These are phyloP conservation scores for Poa annua DNA, from an alignment of 176 grass and related monocot genomes.

Conservation along the genomic window DNA sequence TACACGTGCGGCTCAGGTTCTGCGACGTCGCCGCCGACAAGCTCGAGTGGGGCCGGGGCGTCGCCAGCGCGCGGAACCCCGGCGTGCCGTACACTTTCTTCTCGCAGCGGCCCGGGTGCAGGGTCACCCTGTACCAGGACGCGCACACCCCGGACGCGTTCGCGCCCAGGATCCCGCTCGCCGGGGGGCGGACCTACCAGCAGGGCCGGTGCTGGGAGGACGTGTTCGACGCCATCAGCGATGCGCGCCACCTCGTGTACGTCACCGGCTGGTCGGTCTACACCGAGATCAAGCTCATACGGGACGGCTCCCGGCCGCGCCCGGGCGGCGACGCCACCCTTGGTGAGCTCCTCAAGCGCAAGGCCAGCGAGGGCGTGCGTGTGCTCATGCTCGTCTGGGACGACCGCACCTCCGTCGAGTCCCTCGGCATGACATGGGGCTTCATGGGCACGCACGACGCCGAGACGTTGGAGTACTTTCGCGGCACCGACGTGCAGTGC, in stretches of 20 bases:
- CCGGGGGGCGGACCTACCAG: constrained; percentile 56
- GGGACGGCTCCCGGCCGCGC: constrained; percentile 52
- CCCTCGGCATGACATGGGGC: constrained; percentile 61
- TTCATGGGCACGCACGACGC: constrained; percentile 82
- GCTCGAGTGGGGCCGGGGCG: constrained; percentile 59
- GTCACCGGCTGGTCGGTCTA: constrained; percentile 87
- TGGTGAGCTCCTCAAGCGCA: constrained; percentile 88
- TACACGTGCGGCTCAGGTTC: constrained; percentile 69
- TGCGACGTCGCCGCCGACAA: constrained; percentile 59
- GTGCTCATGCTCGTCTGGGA: constrained; percentile 94
- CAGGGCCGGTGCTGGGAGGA: constrained; percentile 82
- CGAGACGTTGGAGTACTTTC: constrained; percentile 73
- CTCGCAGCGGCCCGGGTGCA: constrained; percentile 86
- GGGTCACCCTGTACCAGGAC: constrained; percentile 90
- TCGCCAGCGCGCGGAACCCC: constrained; percentile 54
- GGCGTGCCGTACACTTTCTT: constrained; percentile 92
- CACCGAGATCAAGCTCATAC: constrained; percentile 76
- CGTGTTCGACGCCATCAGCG: constrained; percentile 81
- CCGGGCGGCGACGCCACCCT: constrained; percentile 68
- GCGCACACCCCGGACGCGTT: constrained; percentile 79
- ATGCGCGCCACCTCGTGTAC: constrained; percentile 80
- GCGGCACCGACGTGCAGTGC: constrained; percentile 60
- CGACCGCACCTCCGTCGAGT: constrained; percentile 80
- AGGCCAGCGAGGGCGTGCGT: constrained; percentile 77
- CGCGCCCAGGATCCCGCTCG: constrained; percentile 78